phyloP scores from a whole-genome alignment of 495 filamentous ascomycete species.

The Hypoxylon lienhwacheense region DNA sequence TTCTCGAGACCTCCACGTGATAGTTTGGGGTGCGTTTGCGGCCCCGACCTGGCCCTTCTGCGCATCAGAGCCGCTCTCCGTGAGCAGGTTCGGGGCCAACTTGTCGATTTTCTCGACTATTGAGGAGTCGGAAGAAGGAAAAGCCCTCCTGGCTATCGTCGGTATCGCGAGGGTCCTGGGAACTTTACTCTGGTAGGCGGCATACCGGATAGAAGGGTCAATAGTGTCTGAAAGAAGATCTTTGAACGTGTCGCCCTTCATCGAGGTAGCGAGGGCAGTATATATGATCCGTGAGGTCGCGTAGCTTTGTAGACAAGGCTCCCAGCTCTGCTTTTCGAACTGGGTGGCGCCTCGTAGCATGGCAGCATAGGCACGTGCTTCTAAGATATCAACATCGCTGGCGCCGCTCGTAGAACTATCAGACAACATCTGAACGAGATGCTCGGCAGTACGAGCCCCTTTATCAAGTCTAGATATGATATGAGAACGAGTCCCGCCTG shows the following conservation, averaged over 20 bases:
- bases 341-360: conserved; percentile 71
- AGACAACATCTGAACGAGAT: conserved; percentile 66
- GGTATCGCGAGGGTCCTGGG: conserved; percentile 79
- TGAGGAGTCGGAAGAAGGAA: conserved; percentile 63
- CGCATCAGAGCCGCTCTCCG: conserved; percentile 62
- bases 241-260: conserved; percentile 73
- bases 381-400: conserved; percentile 70
- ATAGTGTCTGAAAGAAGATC: conserved; percentile 83
- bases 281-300: conserved; percentile 82
- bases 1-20: conserved; percentile 87
- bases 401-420: conserved; percentile 62
- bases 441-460: conserved; percentile 67
- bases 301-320: conserved; percentile 72
- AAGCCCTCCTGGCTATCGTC: conserved; percentile 72
- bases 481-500: conserved; percentile 78
- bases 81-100: conserved; percentile 70
- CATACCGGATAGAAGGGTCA: conserved; percentile 92
- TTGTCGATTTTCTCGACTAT: conserved; percentile 68
- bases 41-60: conserved; percentile 55
- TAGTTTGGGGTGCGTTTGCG: conserved; percentile 68
- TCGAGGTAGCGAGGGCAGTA: conserved; percentile 59
- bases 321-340: conserved; percentile 88
- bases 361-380: conserved; percentile 81
- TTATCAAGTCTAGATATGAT: conserved; percentile 86
- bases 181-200: conserved; percentile 85